Conservation (phyloP, 2,329 filamentous ascomycete genomes). For the Colletotrichum tropicale region DNA sequence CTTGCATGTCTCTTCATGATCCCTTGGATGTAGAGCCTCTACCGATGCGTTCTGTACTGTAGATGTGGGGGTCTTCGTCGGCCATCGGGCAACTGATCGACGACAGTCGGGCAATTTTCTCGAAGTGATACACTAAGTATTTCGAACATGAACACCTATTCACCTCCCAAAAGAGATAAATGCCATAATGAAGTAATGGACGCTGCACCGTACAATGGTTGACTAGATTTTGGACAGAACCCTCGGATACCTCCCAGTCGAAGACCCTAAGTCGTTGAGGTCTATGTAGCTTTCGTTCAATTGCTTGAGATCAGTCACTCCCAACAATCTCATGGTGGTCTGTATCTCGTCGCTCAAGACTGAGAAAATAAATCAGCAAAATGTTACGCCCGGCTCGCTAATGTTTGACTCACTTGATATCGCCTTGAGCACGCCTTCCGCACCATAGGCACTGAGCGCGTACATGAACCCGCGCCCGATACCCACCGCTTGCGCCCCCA, state of each 20-base stretch:
- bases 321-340: neutral
- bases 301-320: neutral
- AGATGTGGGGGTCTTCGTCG: neutral
- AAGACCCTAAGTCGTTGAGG: neutral
- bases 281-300: neutral
- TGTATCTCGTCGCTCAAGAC: neutral
- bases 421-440: neutral
- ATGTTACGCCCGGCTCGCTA: accelerated
- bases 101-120: neutral
- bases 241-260: neutral
- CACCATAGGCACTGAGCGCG: neutral
- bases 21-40: neutral
- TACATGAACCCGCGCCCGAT: neutral
- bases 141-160: accelerated
- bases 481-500: neutral
- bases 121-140: neutral
- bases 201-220: neutral
- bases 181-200: neutral
- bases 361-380: neutral
- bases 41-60: neutral
- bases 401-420: neutral
- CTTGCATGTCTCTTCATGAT: neutral
- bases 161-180: neutral
- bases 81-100: neutral
- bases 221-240: neutral